phyloP scores from a whole-genome alignment of 345 rosid genomes.

The Eucalyptus caleyi region DNA sequence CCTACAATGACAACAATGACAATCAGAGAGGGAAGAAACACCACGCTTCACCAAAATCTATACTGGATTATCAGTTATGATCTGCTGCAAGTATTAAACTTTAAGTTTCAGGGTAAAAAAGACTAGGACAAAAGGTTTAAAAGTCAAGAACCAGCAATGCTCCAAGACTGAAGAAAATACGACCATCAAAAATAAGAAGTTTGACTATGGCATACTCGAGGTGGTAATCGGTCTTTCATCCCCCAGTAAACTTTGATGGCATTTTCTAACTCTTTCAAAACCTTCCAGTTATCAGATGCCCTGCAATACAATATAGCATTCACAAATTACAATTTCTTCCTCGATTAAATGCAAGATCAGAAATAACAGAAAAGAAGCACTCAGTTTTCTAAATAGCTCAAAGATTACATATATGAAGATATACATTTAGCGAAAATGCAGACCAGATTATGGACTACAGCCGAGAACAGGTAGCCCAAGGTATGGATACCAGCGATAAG shows the following conservation, averaged over 20 bases:
- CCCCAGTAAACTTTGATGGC: conserved; percentile 76
- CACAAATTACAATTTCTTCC: background rate
- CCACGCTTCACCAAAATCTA: background rate
- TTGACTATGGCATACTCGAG: conserved; percentile 37
- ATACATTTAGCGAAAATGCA: background rate
- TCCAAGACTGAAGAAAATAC: background rate
- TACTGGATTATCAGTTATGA: background rate
- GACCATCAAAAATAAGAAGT: background rate
- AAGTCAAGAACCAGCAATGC: background rate
- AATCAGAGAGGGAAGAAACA: background rate
- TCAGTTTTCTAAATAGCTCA: background rate
- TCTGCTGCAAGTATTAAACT: background rate
- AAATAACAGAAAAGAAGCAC: background rate
- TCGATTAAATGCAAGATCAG: background rate
- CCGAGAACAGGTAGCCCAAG: background rate
- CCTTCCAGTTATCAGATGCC: conserved; percentile 81
- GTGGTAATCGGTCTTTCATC: conserved; percentile 79
- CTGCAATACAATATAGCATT: conserved; percentile 6
- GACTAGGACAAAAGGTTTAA: background rate
- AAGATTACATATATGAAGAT: background rate
- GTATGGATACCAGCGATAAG: background rate
- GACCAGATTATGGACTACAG: background rate
- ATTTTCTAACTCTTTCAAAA: conserved; percentile 78
- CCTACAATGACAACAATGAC: conserved; percentile 20
- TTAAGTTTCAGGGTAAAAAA: background rate